phyloP scores from a whole-genome alignment of 176 grass and related monocot species.

The Ensete ventricosum region DNA sequence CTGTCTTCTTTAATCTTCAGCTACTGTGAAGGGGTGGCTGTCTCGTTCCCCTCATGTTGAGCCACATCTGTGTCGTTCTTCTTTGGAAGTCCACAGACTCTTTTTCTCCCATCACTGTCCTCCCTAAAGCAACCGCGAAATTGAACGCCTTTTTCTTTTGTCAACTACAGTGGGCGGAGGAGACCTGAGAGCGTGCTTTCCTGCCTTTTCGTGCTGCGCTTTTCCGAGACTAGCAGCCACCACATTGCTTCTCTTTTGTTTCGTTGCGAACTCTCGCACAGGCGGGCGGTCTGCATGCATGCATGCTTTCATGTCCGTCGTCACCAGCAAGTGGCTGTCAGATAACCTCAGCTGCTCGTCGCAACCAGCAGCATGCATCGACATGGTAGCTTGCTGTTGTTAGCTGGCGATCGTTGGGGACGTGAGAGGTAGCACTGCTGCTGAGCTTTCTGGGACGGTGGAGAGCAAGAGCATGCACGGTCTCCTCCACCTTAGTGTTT shows the following conservation, averaged over 20 bases:
- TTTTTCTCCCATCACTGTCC: too few species aligned
- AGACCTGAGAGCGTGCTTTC: slow-evolving; percentile 15
- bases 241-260: background rate
- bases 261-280: too few species aligned
- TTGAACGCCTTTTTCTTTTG: background rate
- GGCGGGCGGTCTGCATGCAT: too few species aligned
- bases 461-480: too few species aligned
- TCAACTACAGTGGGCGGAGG: slow-evolving; percentile 10
- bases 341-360: background rate
- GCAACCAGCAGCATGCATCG: too few species aligned
- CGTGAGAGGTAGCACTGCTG: background rate
- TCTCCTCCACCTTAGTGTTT: background rate
- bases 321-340: background rate
- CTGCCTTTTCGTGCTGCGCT: slow-evolving; percentile 25
- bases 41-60: background rate
- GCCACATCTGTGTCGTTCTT: background rate
- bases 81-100: too few species aligned
- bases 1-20: slow-evolving; percentile 7
- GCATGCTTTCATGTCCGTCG: background rate
- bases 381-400: background rate
- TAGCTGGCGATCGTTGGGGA: background rate
- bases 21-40: background rate
- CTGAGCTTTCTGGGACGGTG: too few species aligned
- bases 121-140: background rate
- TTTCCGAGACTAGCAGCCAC: slow-evolving; percentile 44